Conservation (phyloP, 2,329 filamentous ascomycete species). For the Ascochyta pisi region DNA sequence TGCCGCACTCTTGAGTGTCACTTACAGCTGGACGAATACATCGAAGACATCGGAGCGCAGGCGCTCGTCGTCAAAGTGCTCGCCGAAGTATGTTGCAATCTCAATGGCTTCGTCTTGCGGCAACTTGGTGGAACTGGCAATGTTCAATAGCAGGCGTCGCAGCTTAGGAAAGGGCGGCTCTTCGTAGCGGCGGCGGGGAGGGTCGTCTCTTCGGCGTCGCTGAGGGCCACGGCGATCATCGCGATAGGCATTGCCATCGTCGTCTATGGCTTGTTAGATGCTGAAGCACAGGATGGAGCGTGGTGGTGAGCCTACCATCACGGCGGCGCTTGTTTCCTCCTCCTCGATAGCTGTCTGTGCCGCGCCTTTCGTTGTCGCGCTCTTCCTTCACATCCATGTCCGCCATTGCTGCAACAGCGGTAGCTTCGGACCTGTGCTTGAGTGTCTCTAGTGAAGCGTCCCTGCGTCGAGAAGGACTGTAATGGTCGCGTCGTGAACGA, state of each 20-base stretch:
- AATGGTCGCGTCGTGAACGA: constrained; percentile 14
- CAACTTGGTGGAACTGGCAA: constrained; percentile 48
- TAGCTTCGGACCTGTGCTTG: constrained; percentile 20
- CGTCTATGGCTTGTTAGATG: constrained; percentile 28
- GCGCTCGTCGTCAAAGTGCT: constrained; percentile 80
- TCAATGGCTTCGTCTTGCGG: constrained; percentile 48
- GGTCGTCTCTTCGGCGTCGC: constrained; percentile 40
- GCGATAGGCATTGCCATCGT: constrained; percentile 36
- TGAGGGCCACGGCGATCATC: constrained; percentile 42
- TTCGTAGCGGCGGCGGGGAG: constrained; percentile 44
- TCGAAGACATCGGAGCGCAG: constrained; percentile 75
- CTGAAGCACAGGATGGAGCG: neutral
- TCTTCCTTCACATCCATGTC: constrained; percentile 41
- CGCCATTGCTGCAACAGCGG: constrained; percentile 33
- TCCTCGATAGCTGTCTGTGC: constrained; percentile 33
- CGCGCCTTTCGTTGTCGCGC: constrained; percentile 36
- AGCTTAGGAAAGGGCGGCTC: constrained; percentile 46
- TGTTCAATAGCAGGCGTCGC: constrained; percentile 44
- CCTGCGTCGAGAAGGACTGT: constrained; percentile 11
- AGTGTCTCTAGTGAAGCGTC: constrained; percentile 17
- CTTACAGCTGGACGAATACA: constrained; percentile 75
- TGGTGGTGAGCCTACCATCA: constrained; percentile 33
- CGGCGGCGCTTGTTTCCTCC: constrained; percentile 42
- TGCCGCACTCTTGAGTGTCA: neutral
- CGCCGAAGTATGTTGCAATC: constrained; percentile 69